Conservation (phyloP, 495 filamentous ascomycete genomes). For the Penicillium steckii region DNA sequence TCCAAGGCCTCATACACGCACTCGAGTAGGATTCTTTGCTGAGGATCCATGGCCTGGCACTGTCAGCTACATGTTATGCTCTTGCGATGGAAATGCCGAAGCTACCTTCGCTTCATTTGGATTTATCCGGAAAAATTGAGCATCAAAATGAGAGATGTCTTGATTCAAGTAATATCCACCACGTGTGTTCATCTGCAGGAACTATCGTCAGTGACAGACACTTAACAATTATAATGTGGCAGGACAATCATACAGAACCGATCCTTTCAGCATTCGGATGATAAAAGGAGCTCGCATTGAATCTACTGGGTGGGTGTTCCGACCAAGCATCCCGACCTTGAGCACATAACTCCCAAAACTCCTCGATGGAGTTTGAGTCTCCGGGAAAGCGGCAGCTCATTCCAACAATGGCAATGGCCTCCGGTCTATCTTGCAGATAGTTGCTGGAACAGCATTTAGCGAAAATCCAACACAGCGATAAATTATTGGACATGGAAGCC, state of each 20-base stretch:
- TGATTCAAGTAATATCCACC: conserved; percentile 17
- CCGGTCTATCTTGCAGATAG: too few species aligned
- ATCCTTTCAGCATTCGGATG: neutral
- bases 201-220: too few species aligned
- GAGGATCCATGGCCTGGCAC: conserved; percentile 7
- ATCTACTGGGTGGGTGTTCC: neutral
- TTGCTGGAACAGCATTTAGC: too few species aligned
- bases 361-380: neutral
- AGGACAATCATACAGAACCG: neutral
- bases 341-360: neutral
- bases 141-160: neutral
- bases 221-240: too few species aligned
- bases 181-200: conserved; percentile 22
- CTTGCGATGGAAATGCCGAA: too few species aligned
- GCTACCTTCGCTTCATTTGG: conserved; percentile 12
- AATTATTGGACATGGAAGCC: too few species aligned
- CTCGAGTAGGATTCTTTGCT: conserved; percentile 12
- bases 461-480: too few species aligned
- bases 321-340: neutral
- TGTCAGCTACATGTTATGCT: too few species aligned
- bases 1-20: conserved; percentile 13
- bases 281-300: neutral
- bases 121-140: neutral
- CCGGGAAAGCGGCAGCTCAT: conserved; percentile 2
- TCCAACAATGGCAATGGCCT: neutral